Conservation (phyloP, 176 grass and related monocot species). For the Metroxylon sagu region DNA sequence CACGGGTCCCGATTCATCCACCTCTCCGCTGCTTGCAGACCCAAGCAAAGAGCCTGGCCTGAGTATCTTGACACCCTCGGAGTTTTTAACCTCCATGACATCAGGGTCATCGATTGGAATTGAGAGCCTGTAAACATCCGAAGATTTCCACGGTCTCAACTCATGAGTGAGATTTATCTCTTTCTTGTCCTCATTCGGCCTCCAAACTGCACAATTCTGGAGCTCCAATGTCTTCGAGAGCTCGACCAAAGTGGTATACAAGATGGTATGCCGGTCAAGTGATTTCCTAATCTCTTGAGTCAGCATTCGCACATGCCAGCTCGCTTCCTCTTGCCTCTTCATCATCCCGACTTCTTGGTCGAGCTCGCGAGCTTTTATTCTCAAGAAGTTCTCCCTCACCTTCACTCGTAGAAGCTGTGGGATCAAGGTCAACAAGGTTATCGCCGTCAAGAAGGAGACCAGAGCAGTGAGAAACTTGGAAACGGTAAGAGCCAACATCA, state of each 20-base stretch:
- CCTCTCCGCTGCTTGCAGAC: slow-evolving; percentile 34
- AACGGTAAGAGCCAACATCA: slow-evolving; percentile 56
- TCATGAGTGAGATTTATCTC: slow-evolving; percentile 65
- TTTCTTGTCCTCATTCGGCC: slow-evolving; percentile 36
- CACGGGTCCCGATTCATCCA: slow-evolving; percentile 31
- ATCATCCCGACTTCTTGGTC: slow-evolving; percentile 53
- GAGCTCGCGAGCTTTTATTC: slow-evolving; percentile 54
- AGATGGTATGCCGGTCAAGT: slow-evolving; percentile 54
- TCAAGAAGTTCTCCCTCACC: slow-evolving; percentile 67
- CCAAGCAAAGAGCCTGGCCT: slow-evolving; percentile 36
- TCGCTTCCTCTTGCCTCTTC: slow-evolving; percentile 60
- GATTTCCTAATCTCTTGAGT: slow-evolving; percentile 76
- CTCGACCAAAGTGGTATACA: slow-evolving; percentile 77
- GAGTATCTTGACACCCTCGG: slow-evolving; percentile 37
- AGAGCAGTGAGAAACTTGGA: slow-evolving; percentile 75
- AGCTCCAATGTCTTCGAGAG: slow-evolving; percentile 55
- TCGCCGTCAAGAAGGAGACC: slow-evolving; percentile 51
- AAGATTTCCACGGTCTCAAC: slow-evolving; percentile 34
- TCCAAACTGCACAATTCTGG: slow-evolving; percentile 81
- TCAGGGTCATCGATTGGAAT: slow-evolving; percentile 44
- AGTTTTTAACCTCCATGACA: slow-evolving; percentile 38
- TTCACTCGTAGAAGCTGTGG: slow-evolving; percentile 68
- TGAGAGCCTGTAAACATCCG: slow-evolving; percentile 18
- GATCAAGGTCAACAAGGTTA: slow-evolving; percentile 68
- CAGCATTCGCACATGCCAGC: slow-evolving; percentile 80